phyloP scores from a whole-genome alignment of 179 eudicot species.

The Drosera spatulata region DNA sequence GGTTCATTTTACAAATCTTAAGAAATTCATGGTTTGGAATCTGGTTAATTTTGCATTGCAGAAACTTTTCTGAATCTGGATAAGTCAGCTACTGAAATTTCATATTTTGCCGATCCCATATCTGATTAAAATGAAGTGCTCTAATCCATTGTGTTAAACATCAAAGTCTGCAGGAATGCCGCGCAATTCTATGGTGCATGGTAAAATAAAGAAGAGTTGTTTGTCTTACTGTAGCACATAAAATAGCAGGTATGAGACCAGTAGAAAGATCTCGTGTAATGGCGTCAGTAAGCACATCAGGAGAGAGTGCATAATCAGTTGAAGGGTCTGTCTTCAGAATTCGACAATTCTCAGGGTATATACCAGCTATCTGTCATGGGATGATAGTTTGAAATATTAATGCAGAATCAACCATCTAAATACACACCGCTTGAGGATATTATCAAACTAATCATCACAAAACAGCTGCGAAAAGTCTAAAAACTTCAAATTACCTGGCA shows the following conservation, averaged over 20 bases:
- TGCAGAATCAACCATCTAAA: background rate
- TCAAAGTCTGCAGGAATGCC: no score
- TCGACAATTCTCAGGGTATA: slow-evolving; percentile 64
- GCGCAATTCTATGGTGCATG: no score
- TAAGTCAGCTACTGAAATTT: no score
- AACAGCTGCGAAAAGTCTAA: background rate
- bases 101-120: no score
- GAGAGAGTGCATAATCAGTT: slow-evolving; percentile 64
- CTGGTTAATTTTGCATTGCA: no score
- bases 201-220: background rate
- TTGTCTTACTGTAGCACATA: slow-evolving; percentile 79
- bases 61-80: no score
- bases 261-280: slow-evolving; percentile 48
- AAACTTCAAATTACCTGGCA: slow-evolving; percentile 47
- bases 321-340: slow-evolving; percentile 58
- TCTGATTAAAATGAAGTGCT: no score
- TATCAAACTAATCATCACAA: no score
- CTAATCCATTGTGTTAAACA: no score
- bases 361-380: slow-evolving; percentile 69
- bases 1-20: no score
- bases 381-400: slow-evolving; percentile 1
- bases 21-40: no score
- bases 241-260: slow-evolving; percentile 72
- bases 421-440: background rate
- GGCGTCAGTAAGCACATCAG: slow-evolving; percentile 44